These are phyloP conservation scores for Suillus sp. DNA, from an alignment of 768 basidiomycete genomes.

Conservation along the genomic window DNA sequence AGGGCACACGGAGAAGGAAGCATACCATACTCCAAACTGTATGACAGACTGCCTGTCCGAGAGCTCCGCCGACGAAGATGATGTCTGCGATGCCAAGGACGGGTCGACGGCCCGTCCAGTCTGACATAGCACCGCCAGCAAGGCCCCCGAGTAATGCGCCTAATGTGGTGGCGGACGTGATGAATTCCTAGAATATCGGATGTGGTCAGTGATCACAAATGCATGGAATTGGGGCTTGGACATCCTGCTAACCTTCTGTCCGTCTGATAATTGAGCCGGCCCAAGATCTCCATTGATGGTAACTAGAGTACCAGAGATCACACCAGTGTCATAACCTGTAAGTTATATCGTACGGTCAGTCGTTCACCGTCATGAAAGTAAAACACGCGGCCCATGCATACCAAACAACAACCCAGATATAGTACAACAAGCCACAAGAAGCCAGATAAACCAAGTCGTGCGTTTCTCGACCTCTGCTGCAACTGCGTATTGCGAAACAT, in stretches of 20 bases:
- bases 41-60: constrained; percentile 70
- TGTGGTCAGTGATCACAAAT: neutral
- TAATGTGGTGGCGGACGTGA: constrained; percentile 77
- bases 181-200: constrained; percentile 58
- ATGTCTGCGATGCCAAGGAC: constrained; percentile 69
- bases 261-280: constrained; percentile 52
- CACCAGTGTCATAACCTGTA: constrained; percentile 78
- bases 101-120: constrained; percentile 66
- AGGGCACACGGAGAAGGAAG: constrained; percentile 7
- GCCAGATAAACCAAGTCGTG: constrained; percentile 76
- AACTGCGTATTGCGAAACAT: constrained; percentile 60
- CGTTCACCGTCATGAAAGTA: neutral
- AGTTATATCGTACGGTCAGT: constrained; percentile 9
- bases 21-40: constrained; percentile 70
- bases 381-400: constrained; percentile 36
- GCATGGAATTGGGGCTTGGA: neutral
- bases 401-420: constrained; percentile 79
- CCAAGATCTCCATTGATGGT: constrained; percentile 71
- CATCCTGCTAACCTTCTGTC: constrained; percentile 54
- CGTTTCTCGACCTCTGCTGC: constrained; percentile 66
- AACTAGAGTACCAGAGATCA: constrained; percentile 80
- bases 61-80: constrained; percentile 74
- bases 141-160: constrained; percentile 79
- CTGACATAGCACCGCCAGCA: constrained; percentile 66
- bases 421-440: constrained; percentile 72